Evolutionary conservation across 1,284 basidiomycete species (phyloP).

Genomic region (Trichosporon faecale): DNA sequence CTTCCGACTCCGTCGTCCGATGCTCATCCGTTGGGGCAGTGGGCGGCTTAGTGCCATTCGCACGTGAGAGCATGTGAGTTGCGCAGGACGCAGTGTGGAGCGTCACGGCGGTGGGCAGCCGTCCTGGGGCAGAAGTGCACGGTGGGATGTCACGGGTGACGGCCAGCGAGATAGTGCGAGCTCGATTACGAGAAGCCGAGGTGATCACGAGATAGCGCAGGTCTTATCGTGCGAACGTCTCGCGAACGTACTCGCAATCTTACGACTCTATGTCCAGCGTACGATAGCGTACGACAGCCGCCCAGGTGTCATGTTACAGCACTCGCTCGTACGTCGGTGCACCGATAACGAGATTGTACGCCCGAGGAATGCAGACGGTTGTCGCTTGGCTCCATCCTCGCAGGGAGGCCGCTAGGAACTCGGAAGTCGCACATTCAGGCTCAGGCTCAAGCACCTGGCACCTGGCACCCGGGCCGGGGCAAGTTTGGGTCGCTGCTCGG

Average conservation of each 20-base stretch:
- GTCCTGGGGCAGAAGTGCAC: neutral
- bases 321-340: neutral
- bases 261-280: neutral
- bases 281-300: neutral
- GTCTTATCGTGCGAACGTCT: neutral
- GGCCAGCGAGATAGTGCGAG: too few relatives aligned
- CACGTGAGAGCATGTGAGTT: neutral
- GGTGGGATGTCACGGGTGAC: neutral
- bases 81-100: neutral
- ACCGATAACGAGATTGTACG: neutral
- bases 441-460: neutral
- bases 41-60: neutral
- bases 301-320: neutral
- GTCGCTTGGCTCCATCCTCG: neutral
- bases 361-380: neutral
- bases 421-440: neutral
- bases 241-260: neutral
- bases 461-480: neutral
- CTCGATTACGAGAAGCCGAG: neutral
- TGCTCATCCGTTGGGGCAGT: neutral
- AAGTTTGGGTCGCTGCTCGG: neutral
- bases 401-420: neutral
- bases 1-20: neutral
- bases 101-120: neutral
- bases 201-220: neutral